Percentiles rank a stretch among this genome's conserved stretches.
These are phyloP conservation scores for Sporothrix phasma DNA, from an alignment of 2,329 filamentous ascomycete species.

Conservation along the genomic window DNA sequence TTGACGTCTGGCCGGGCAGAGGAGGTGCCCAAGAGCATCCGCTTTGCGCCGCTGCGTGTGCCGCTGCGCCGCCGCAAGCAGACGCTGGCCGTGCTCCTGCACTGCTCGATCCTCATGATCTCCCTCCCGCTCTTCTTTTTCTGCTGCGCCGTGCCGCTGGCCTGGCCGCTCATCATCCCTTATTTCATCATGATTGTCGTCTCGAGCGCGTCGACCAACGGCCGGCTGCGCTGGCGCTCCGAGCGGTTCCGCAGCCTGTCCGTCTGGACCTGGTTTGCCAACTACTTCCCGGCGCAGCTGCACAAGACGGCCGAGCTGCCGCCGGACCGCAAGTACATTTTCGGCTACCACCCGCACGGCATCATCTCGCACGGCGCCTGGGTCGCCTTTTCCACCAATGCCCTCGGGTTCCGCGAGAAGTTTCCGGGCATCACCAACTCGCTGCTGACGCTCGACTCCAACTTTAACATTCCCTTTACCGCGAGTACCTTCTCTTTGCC, in stretches of 20 bases:
- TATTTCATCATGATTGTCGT: constrained; percentile 79
- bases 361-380: constrained; percentile 97
- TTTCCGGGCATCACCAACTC: constrained; percentile 96
- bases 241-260: constrained; percentile 62
- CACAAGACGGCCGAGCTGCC: constrained; percentile 76
- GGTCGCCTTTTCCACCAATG: constrained; percentile 82
- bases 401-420: constrained; percentile 72
- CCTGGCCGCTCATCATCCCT: constrained; percentile 67
- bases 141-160: constrained; percentile 79
- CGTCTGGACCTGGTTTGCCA: constrained; percentile 82
- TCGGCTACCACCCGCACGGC: constrained; percentile 90
- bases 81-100: constrained; percentile 66
- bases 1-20: too few relatives aligned
- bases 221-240: constrained; percentile 63
- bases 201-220: constrained; percentile 67
- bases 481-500: constrained; percentile 86
- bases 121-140: constrained; percentile 78
- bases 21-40: constrained; percentile 40
- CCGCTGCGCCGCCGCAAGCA: constrained; percentile 62
- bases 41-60: constrained; percentile 73
- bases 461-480: constrained; percentile 86
- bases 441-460: constrained; percentile 84
- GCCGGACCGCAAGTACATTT: constrained; percentile 82
- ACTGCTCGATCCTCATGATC: constrained; percentile 61
- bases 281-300: constrained; percentile 81